Conservation (phyloP, 2,329 filamentous ascomycete genomes). For the Penicillium italicum region DNA sequence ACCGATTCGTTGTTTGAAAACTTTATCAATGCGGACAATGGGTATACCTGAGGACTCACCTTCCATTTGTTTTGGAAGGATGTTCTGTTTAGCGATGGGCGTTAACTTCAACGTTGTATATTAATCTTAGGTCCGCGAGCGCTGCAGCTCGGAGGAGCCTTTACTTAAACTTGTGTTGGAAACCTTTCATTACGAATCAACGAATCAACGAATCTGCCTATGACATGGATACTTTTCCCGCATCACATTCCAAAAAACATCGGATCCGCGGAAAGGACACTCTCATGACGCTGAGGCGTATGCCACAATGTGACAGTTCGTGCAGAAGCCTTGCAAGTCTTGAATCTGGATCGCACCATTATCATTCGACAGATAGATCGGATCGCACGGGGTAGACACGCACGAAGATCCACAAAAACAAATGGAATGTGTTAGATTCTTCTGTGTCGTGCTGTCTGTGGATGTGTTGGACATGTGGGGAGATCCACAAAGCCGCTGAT, state of each 20-base stretch:
- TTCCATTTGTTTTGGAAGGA: background rate
- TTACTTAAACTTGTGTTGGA: background rate
- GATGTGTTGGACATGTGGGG: background rate
- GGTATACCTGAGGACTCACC: background rate
- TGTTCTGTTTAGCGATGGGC: background rate
- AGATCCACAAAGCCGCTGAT: slow-evolving; percentile 6
- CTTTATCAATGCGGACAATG: slow-evolving; percentile 4
- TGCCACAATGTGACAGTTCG: background rate
- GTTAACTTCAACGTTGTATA: background rate
- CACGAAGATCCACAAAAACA: background rate
- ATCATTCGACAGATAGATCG: background rate
- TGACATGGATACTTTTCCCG: background rate
- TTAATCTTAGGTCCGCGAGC: background rate
- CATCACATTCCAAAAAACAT: background rate
- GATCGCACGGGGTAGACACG: background rate
- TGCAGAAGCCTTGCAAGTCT: background rate
- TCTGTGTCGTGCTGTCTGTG: too few relatives aligned
- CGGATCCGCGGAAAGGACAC: background rate
- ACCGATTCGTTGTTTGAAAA: slow-evolving; percentile 6
- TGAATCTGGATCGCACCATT: background rate
- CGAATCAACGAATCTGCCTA: background rate
- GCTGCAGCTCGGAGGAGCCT: background rate
- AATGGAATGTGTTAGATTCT: background rate
- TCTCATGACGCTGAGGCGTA: background rate
- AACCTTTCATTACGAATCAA: background rate